Evolutionary conservation across 768 basidiomycete genomes (phyloP), one percentile per base, ranked within the genome.

Genomic region (Leccinellum luteum): DNA sequence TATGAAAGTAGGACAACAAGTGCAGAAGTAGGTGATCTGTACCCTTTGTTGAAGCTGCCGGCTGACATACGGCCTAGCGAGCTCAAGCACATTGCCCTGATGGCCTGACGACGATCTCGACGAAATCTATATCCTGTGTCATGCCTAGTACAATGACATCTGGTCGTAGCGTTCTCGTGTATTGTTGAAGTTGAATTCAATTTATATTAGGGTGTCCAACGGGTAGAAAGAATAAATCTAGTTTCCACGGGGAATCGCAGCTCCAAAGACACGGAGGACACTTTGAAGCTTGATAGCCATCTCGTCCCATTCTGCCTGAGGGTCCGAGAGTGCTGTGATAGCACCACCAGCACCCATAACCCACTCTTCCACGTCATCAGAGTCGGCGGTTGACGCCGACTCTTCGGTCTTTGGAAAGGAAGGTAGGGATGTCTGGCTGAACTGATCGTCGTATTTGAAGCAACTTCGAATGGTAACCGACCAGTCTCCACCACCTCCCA

Each of bases 381-480:
- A 32, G 2, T 57, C 58, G 19, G 57, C 54, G 27, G 61, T 55
- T 50, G 67, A 59, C 31, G 45, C 52, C 34, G 57, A 52, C 53
- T 47, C 58, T 49, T 43, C 28, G 32, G 57, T 35, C 60, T 51
- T 48, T 27, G 30, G 28, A n/a, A 57, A 51, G 31, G 60, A 62
- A 30, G 60, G 56, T 10, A 54, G 55, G 41, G 57, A 51, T 28
- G 51, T 60, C 44, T 47, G 60, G 35, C 17, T 58, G 55, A 60
- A 63, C 38, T 48, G 64, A 55, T 77, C 77, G 35, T 85, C 83
- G 62, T 84, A 79, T 67, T 87, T 90, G 81, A 92, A 90, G 71
- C 94, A 93, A 60, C 92, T 95, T 48, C 95, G 86, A 64, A 98
- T 98, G 30, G 88, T 89, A 23, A 98, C 94, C 15, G 92, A 90